A percentile compares a stretch with the other conserved stretches of the same genome.
Evolutionary conservation across 148 eudicot genomes (phyloP).

Genomic region (Amaranthus palmeri): DNA sequence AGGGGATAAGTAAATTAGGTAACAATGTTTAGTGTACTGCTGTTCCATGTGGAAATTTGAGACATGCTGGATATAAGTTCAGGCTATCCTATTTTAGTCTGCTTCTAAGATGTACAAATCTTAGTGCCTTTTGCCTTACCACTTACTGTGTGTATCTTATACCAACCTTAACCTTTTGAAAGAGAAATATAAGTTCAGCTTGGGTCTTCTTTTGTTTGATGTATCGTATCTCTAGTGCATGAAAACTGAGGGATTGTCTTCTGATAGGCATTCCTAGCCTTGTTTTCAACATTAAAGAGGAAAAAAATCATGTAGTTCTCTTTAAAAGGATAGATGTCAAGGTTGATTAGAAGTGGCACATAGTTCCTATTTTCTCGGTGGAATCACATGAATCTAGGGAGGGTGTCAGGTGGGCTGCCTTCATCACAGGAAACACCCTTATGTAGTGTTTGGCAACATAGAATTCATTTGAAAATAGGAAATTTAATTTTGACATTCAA

Average conservation of each 20-base stretch:
- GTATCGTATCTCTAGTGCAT: background rate
- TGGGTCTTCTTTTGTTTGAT: background rate
- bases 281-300: background rate
- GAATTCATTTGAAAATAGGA: too few relatives aligned
- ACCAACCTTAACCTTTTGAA: background rate
- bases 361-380: too few relatives aligned
- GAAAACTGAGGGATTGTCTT: background rate
- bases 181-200: background rate
- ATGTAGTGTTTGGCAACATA: too few relatives aligned
- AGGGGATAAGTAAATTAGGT: too few relatives aligned
- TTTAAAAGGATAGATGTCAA: too few relatives aligned
- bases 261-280: background rate
- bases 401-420: too few relatives aligned
- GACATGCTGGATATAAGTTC: background rate
- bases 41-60: background rate
- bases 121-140: background rate
- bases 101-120: background rate
- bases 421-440: too few relatives aligned
- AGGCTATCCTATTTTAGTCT: background rate
- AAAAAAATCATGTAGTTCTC: too few relatives aligned
- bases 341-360: too few relatives aligned
- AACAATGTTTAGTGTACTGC: background rate
- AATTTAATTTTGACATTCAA: too few relatives aligned
- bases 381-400: too few relatives aligned
- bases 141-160: background rate